A percentile compares a stretch with the other conserved stretches of the same genome.
Evolutionary conservation across 441 rosid genomes (phyloP).

Genomic region (Lepidium campestre): DNA sequence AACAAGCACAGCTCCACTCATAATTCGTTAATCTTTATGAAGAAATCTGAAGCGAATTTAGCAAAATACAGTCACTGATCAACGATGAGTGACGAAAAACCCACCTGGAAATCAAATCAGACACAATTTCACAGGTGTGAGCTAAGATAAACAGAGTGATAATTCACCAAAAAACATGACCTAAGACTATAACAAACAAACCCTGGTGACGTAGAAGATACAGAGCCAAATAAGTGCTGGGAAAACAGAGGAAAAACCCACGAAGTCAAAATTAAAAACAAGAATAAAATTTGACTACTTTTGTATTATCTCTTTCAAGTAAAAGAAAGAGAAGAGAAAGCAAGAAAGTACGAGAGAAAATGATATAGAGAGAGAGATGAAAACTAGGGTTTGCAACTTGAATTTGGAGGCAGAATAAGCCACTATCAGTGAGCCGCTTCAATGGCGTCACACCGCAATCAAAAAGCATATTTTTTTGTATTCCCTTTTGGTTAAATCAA

Average conservation of each 20-base stretch:
- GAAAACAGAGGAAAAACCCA: constrained; percentile 14
- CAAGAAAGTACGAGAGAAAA: not conserved
- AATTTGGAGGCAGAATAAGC: constrained; percentile 14
- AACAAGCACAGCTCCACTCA: constrained; percentile 90
- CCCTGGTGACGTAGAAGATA: constrained; percentile 2
- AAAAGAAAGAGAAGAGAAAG: constrained; percentile 20
- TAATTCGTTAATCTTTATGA: constrained; percentile 21
- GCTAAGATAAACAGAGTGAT: constrained; percentile 18
- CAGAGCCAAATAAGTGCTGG: constrained; percentile 4
- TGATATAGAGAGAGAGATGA: constrained; percentile 14
- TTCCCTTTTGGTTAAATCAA: constrained; percentile 15
- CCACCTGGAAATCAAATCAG: constrained; percentile 22
- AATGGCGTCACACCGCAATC: constrained; percentile 34
- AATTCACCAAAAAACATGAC: constrained; percentile 14
- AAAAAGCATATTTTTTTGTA: not conserved
- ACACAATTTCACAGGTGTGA: not conserved
- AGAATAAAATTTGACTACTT: constrained; percentile 24
- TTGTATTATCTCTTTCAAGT: constrained; percentile 20
- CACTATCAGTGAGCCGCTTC: constrained; percentile 34
- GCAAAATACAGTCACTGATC: constrained; percentile 21
- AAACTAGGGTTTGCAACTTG: constrained; percentile 25
- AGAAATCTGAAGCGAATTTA: constrained; percentile 25
- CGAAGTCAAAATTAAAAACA: constrained; percentile 31
- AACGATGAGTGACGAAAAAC: constrained; percentile 24
- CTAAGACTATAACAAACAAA: constrained; percentile 21